Conservation (phyloP, 495 filamentous ascomycete species). For the Cetradonia linearis region DNA sequence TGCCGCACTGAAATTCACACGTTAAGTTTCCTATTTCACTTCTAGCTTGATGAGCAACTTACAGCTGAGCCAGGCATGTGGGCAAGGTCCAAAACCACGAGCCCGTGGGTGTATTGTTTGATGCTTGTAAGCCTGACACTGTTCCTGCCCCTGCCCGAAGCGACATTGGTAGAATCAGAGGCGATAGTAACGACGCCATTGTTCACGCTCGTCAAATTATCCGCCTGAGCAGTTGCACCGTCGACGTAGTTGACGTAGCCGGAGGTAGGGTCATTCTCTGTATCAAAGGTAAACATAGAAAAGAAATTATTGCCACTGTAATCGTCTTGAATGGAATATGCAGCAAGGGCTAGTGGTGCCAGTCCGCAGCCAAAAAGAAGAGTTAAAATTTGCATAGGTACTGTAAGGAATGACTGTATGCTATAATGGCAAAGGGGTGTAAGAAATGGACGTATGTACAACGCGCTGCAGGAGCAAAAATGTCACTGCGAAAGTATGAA, state of each 20-base stretch:
- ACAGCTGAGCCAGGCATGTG: constrained; percentile 58
- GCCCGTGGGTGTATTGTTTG: constrained; percentile 53
- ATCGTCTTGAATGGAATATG: constrained; percentile 41
- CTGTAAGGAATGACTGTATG: constrained; percentile 25
- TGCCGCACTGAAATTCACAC: constrained; percentile 60
- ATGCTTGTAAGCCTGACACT: constrained; percentile 62
- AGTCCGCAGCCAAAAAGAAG: constrained; percentile 36
- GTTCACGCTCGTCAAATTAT: constrained; percentile 46
- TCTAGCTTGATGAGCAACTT: too few relatives aligned
- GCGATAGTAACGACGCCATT: constrained; percentile 43
- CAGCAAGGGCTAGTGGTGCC: constrained; percentile 35
- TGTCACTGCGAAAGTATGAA: neutral
- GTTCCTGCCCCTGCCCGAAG: constrained; percentile 44
- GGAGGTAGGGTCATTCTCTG: constrained; percentile 28
- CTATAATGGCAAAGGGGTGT: constrained; percentile 16
- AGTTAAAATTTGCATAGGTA: constrained; percentile 37
- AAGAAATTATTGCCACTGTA: constrained; percentile 41
- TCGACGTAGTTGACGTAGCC: constrained; percentile 45
- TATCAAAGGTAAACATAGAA: constrained; percentile 44
- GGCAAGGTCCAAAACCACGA: constrained; percentile 63
- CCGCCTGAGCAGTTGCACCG: constrained; percentile 41
- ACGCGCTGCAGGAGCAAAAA: neutral
- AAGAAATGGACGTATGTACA: constrained; percentile 19
- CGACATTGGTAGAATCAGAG: constrained; percentile 35
- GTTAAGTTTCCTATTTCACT: too few relatives aligned